phyloP scores from a whole-genome alignment of 257 asterid species.

The Rehmannia glutinosa region DNA sequence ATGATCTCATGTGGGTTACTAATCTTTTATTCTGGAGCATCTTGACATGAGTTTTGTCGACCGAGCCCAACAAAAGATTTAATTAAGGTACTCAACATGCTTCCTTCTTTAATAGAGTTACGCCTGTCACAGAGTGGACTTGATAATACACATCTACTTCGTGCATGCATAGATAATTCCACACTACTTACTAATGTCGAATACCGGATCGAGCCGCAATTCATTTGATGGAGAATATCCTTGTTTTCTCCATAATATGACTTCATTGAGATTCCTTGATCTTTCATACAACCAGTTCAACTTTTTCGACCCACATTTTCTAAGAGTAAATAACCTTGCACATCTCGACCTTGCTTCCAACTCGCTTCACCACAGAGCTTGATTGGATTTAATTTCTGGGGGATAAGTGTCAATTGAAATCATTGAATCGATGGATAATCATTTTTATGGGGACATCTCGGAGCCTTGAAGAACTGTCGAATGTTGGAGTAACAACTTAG shows the following conservation, averaged over 20 bases:
- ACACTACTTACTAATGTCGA: not conserved
- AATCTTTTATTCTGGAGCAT: not conserved
- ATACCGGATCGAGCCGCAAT: not conserved
- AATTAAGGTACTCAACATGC: not conserved
- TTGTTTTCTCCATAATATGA: slow-evolving; percentile 4
- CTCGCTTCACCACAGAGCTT: not conserved
- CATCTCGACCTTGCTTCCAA: not conserved
- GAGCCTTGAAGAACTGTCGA: not conserved
- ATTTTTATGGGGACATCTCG: slow-evolving; percentile 1
- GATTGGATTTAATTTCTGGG: not conserved
- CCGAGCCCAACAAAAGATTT: not conserved
- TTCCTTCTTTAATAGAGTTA: not conserved
- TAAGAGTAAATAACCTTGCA: not conserved
- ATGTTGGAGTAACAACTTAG: not conserved
- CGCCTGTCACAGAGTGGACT: not conserved
- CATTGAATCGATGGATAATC: not conserved
- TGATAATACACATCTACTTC: not conserved
- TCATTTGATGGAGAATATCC: not conserved
- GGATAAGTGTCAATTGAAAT: not conserved
- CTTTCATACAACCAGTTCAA: not conserved
- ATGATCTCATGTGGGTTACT: not conserved
- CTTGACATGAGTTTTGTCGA: not conserved
- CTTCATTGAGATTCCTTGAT: not conserved
- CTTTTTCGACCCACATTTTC: not conserved
- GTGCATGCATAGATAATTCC: not conserved